Evolutionary conservation across 2,329 filamentous ascomycete species (phyloP).

Genomic region (Aspergillus sp.): DNA sequence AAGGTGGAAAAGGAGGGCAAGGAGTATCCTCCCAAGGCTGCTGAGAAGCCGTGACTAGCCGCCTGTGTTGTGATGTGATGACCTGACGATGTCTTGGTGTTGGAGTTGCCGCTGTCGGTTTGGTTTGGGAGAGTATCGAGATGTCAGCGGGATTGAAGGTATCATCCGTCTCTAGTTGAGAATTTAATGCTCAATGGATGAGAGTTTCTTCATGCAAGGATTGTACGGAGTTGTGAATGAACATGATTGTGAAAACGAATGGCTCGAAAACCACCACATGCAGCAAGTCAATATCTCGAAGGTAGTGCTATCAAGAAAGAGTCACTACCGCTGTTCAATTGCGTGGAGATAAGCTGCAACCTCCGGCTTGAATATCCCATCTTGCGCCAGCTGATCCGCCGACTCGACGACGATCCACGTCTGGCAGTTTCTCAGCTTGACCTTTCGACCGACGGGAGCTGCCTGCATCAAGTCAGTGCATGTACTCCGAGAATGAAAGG

Average conservation of each 20-base stretch:
- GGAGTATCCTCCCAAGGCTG: conserved; percentile 64
- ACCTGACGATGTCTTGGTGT: background rate
- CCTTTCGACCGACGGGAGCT: conserved; percentile 10
- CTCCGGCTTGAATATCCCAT: conserved; percentile 24
- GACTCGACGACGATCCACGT: conserved; percentile 38
- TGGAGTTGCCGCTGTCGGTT: background rate
- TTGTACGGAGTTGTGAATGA: no score
- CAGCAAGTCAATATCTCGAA: no score
- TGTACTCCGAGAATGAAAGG: no score
- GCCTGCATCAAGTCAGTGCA: background rate
- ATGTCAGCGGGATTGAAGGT: no score
- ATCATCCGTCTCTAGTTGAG: no score
- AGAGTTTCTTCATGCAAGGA: no score
- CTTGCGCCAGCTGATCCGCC: conserved; percentile 27
- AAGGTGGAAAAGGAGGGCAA: conserved; percentile 61
- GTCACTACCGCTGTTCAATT: conserved; percentile 21
- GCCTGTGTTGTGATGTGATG: conserved; percentile 21
- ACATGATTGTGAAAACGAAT: no score
- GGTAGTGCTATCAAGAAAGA: no score
- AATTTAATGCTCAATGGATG: no score
- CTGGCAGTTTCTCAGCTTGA: conserved; percentile 35
- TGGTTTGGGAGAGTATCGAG: no score
- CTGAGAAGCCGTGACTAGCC: conserved; percentile 39
- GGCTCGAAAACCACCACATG: no score
- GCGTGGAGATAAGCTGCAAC: conserved; percentile 25